These are phyloP conservation scores for Tetraselmis chui DNA, from an alignment of 139 green algal species.

Conservation along the genomic window DNA sequence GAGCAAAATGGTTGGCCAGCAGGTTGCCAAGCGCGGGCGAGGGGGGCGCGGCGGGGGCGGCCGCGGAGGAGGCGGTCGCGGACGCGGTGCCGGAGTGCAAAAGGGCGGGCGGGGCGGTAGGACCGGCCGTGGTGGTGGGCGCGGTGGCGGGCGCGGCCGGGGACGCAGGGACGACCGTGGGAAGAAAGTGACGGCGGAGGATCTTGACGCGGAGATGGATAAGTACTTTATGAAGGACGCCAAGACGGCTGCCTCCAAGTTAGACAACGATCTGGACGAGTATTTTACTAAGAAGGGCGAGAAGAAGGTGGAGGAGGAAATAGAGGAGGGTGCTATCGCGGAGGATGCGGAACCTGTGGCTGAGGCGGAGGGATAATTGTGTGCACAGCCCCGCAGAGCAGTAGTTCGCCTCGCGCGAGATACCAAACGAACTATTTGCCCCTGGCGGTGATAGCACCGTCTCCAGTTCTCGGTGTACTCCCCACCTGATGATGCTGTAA, in stretches of 20 bases:
- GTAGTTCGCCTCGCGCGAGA: too few relatives aligned
- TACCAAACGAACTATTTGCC: too few relatives aligned
- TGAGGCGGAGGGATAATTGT: too few relatives aligned
- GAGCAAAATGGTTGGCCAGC: background rate
- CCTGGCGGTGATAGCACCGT: too few relatives aligned
- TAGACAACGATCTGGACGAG: background rate
- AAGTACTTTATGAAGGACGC: background rate
- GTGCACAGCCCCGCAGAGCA: too few relatives aligned
- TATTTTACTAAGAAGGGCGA: background rate
- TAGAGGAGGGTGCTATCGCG: background rate
- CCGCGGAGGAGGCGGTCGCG: too few relatives aligned
- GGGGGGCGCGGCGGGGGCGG: too few relatives aligned
- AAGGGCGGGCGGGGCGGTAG: background rate
- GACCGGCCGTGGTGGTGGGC: background rate
- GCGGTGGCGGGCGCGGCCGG: background rate
- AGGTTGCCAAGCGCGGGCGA: background rate
- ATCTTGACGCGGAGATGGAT: background rate
- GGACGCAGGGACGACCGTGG: background rate
- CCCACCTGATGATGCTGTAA: too few relatives aligned
- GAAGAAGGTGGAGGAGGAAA: background rate
- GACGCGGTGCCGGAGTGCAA: background rate
- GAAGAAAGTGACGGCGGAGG: background rate
- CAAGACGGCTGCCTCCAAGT: background rate
- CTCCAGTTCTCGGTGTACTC: too few relatives aligned
- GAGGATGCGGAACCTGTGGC: background rate